Evolutionary conservation across 768 basidiomycete genomes (phyloP), one percentile per base, ranked within the genome.

Genomic region (Infundibulicybe gibba): DNA sequence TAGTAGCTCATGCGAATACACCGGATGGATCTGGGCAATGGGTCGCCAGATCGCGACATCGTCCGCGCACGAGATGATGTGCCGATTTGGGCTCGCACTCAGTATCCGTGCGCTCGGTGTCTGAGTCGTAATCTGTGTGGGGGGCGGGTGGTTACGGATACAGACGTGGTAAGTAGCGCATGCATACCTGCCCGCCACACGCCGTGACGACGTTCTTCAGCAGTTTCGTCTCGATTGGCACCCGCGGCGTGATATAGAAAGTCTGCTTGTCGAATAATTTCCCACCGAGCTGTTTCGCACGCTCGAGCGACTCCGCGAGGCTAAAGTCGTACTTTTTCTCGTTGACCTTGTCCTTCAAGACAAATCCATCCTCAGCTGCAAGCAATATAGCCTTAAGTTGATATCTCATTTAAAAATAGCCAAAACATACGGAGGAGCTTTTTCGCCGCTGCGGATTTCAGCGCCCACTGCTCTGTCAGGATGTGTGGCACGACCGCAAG

Each of bases 191-290:
- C 0, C 90, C 92, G 3, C 91, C 90, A 51, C 79, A 77, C 0
- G 85, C 80, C 5, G 67, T 63, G 4, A 93, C 71, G 5, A 94
- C 81, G 40, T 79, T 80, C 67, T 80, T 85, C 45, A 94, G 63
- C 32, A 89, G 58, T 54, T 79, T 79, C 37, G 62, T 57, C 41
- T 84, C 81, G 1, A 85, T 68, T 0, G 70, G 58, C 1, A 90
- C 81, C 49, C 76, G 81, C 0, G 77, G 72, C 0, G 90, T 93
- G 42, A 91, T 63, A 53, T 90, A 93, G 65, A 94, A 90, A 0
- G 72, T 79, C 62, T 77, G 77, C 14, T 77, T 77, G 2, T 71
- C 67, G 48, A 94, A 80, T 0, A 93, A 59, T 48, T 73, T 79
- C 6, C 79, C 79, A 13, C 68, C 59, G 12, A 64, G 61, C 20